phyloP scores from a whole-genome alignment of 805 yeast genomes.

The Priceomyces carsonii region DNA sequence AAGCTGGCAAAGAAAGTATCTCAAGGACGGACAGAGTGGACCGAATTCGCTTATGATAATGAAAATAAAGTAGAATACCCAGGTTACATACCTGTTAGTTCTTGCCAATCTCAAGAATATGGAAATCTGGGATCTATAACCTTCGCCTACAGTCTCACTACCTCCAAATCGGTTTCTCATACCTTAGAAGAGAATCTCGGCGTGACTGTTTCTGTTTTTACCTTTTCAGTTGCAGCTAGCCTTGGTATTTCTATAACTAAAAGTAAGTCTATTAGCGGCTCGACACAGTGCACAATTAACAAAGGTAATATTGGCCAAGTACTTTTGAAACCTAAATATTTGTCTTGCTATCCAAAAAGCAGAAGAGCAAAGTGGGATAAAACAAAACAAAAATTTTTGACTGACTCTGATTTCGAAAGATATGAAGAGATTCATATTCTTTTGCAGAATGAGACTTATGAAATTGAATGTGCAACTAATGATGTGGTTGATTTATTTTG shows the following conservation, averaged over 20 bases:
- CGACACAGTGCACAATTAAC: constrained; percentile 14
- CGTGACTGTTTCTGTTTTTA: neutral
- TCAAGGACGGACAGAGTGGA: constrained; percentile 15
- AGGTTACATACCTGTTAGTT: constrained; percentile 17
- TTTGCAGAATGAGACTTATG: constrained; percentile 10
- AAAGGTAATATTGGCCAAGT: constrained; percentile 21
- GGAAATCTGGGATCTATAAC: constrained; percentile 14
- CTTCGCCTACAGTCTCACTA: constrained; percentile 9
- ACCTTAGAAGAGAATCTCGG: constrained; percentile 6
- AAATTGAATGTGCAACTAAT: constrained; percentile 22
- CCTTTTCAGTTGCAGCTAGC: constrained; percentile 3
- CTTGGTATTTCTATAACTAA: constrained; percentile 2
- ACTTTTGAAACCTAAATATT: constrained; percentile 17
- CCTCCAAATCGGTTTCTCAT: neutral
- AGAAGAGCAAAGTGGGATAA: constrained; percentile 14
- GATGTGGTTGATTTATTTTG: constrained; percentile 23
- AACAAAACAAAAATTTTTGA: constrained; percentile 9
- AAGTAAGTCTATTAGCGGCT: constrained; percentile 9
- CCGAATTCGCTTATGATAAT: constrained; percentile 11
- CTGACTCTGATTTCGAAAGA: constrained; percentile 11
- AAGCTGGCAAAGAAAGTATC: no score
- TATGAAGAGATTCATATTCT: constrained; percentile 11
- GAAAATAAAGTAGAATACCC: constrained; percentile 8
- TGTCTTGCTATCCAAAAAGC: constrained; percentile 10
- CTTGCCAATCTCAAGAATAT: constrained; percentile 16